phyloP scores from a whole-genome alignment of 768 basidiomycete genomes.

The Boletus fagicola region DNA sequence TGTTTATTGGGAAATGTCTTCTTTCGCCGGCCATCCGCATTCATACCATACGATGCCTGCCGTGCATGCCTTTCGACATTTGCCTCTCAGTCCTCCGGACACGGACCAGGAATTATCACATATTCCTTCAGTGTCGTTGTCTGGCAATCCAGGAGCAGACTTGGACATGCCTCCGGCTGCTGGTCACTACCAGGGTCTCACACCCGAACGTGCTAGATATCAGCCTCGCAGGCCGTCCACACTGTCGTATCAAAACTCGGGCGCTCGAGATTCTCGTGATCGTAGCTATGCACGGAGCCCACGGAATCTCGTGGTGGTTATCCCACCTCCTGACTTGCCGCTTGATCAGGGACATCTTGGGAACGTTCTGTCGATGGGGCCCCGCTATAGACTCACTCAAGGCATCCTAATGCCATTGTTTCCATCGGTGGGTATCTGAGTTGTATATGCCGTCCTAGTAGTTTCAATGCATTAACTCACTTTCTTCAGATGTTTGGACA shows the following conservation, averaged over 20 bases:
- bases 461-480: background rate
- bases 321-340: slow-evolving; percentile 59
- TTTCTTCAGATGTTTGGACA: slow-evolving; percentile 66
- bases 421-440: slow-evolving; percentile 51
- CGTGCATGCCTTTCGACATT: slow-evolving; percentile 36
- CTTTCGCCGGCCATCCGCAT: slow-evolving; percentile 41
- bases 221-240: slow-evolving; percentile 48
- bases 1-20: slow-evolving; percentile 37
- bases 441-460: background rate
- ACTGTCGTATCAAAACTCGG: slow-evolving; percentile 53
- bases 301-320: slow-evolving; percentile 62
- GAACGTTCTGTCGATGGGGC: slow-evolving; percentile 56
- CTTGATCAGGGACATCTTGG: slow-evolving; percentile 60
- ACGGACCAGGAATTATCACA: slow-evolving; percentile 24
- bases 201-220: slow-evolving; percentile 13
- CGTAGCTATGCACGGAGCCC: slow-evolving; percentile 37
- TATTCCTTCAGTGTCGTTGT: background rate
- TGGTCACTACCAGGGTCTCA: background rate
- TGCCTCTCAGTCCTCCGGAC: slow-evolving; percentile 41
- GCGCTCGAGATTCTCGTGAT: slow-evolving; percentile 44
- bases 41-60: slow-evolving; percentile 12
- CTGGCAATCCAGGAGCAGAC: slow-evolving; percentile 8
- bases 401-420: slow-evolving; percentile 75
- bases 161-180: slow-evolving; percentile 7
- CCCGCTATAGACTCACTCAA: slow-evolving; percentile 58